A percentile compares a stretch with the other conserved stretches of the same genome.
Evolutionary conservation across 257 asterid genomes (phyloP).

Genomic region (Ajuga chamaepitys): DNA sequence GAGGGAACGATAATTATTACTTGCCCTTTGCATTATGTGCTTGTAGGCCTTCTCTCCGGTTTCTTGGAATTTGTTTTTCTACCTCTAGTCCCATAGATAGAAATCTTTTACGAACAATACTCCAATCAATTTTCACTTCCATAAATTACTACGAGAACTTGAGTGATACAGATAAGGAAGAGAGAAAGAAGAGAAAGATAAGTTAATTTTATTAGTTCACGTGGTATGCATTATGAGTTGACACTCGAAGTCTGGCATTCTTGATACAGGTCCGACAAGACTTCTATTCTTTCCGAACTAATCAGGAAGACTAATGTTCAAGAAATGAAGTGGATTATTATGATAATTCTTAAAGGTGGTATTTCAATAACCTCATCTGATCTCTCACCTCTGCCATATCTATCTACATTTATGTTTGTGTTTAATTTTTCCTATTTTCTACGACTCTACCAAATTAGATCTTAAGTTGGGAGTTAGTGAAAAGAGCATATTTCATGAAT

Average conservation of each 20-base stretch:
- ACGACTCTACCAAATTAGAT: conserved; percentile 35
- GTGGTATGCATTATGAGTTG: conserved; percentile 12
- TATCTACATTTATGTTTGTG: not conserved
- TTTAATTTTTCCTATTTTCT: conserved; percentile 2
- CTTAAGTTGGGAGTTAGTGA: conserved; percentile 94
- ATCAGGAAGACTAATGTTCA: conserved; percentile 84
- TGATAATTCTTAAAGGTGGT: conserved; percentile 94
- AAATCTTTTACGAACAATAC: not conserved
- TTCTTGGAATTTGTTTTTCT: conserved; percentile 6
- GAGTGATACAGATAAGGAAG: not conserved
- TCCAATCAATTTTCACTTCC: not conserved
- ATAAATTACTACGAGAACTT: no score
- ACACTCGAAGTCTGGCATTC: conserved; percentile 19
- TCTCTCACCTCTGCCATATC: not conserved
- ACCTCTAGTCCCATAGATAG: not conserved
- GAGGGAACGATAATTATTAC: not conserved
- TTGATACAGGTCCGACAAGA: conserved; percentile 61
- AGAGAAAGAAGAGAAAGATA: conserved; percentile 1
- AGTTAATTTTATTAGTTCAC: not conserved
- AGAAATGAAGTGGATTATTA: conserved; percentile 98
- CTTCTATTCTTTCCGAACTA: conserved; percentile 61
- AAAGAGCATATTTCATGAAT: conserved; percentile 90
- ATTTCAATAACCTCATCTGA: conserved; percentile 1
- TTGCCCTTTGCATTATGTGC: conserved; percentile 10
- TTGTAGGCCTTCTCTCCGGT: not conserved